Conservation (phyloP, 805 yeast species). For the Saccharomycopsis selenospora region DNA sequence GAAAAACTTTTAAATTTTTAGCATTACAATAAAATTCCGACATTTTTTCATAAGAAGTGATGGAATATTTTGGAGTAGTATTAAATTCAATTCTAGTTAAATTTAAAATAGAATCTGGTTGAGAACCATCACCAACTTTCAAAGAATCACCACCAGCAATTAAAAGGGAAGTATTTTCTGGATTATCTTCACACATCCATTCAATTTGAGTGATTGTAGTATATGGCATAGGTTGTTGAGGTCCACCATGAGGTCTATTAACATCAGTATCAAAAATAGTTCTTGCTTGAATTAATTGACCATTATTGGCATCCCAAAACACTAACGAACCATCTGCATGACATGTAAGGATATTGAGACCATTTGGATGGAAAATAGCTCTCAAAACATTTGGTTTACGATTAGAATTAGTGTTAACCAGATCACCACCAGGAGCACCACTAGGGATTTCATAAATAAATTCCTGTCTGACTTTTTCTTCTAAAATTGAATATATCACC, state of each 20-base stretch:
- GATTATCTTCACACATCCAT: conserved; percentile 78
- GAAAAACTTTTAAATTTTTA: conserved; percentile 46
- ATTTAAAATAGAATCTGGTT: conserved; percentile 24
- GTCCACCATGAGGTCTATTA: conserved; percentile 39
- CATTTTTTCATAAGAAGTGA: conserved; percentile 81
- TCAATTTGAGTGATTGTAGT: conserved; percentile 45
- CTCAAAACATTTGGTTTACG: conserved; percentile 39
- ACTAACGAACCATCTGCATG: conserved; percentile 80
- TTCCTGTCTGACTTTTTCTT: conserved; percentile 42
- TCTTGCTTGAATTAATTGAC: conserved; percentile 68
- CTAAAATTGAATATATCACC: conserved; percentile 56
- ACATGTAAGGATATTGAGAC: conserved; percentile 70
- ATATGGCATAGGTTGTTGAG: conserved; percentile 24
- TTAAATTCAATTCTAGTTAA: conserved; percentile 68
- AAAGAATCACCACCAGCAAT: conserved; percentile 59
- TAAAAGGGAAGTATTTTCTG: conserved; percentile 70
- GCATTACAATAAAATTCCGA: conserved; percentile 64
- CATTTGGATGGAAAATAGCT: conserved; percentile 88
- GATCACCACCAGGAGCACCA: conserved; percentile 68
- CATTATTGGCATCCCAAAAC: conserved; percentile 88
- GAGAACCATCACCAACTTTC: conserved; percentile 33
- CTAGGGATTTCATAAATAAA: conserved; percentile 58
- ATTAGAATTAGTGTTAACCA: conserved; percentile 25
- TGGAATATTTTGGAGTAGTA: conserved; percentile 63
- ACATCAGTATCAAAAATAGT: conserved; percentile 58